Conservation (phyloP, 805 yeast species). For the Pichia pseudocactophila region DNA sequence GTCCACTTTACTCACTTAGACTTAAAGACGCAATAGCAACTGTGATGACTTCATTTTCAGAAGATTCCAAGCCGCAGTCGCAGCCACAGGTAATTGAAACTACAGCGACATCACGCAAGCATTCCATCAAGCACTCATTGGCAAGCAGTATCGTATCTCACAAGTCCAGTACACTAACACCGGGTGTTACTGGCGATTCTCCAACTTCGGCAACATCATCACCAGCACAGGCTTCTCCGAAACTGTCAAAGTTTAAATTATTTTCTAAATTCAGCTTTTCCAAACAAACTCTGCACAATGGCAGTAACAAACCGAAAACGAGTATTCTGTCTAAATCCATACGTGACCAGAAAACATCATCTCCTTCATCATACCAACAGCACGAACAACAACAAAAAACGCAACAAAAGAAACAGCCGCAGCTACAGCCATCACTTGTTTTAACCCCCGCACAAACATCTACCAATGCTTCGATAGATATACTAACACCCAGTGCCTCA, state of each 20-base stretch:
- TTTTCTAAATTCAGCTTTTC: constrained; percentile 24
- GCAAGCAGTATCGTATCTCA: not conserved
- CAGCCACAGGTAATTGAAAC: too few species aligned
- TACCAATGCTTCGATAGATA: not conserved
- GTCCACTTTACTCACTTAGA: too few species aligned
- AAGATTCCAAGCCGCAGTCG: too few species aligned
- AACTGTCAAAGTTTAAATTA: constrained; percentile 8
- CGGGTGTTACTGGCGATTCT: not conserved
- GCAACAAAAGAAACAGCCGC: not conserved
- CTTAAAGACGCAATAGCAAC: too few species aligned
- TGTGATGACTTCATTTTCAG: too few species aligned
- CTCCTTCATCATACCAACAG: not conserved
- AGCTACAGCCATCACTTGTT: not conserved
- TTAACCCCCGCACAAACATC: not conserved
- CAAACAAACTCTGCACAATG: constrained; percentile 17
- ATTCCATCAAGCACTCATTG: not conserved
- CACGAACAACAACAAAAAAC: not conserved
- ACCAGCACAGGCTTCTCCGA: not conserved
- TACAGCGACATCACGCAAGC: too few species aligned
- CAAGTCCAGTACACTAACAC: too few species aligned
- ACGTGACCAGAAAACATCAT: constrained; percentile 9
- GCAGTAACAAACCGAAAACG: constrained; percentile 7
- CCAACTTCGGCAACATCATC: not conserved
- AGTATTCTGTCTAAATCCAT: constrained; percentile 19
- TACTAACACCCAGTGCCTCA: not conserved